Base-by-base conservation (phyloP, 1,139 yeast species). In the Pichia sp. region DNA sequence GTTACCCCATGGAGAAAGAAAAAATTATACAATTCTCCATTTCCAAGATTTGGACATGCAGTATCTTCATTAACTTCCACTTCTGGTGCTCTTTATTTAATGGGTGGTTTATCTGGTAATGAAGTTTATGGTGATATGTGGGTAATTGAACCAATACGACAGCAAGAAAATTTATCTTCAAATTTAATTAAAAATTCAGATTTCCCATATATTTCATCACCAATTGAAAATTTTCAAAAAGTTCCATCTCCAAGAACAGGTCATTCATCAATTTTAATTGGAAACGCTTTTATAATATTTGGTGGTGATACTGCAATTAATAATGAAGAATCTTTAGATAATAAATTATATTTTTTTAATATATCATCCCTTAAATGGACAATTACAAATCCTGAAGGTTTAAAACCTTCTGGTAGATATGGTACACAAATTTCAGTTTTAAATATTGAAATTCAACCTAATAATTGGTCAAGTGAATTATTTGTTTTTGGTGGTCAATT, bases 221-320 rank as follows among this genome's bases (percentile, higher is more conserved):
- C 80, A 47, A 76, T 92, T 34, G 92, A 83, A 51, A 74, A 80
- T 39, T 73, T 77, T 35, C 86, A 82, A 45, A 76, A 80, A 28
- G 81, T 88, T 31, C 97, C 97, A 2, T 92, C 96, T 26, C 97
- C 98, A 32, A 80, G 98, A 59, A 97, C 92, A 5, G 97, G 98
- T 1, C 99, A 94, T 66, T 88, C 97, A 1, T 78, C 95, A 3
- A 86, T 92, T 28, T 74, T 92, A 35, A 84, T 95, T 55, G 98
- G 98, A 11, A 92, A 90, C 63, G 98, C 98, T 0, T 92, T 85
- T 61, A 89, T 92, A 44, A 81, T 92, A 28, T 92, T 87, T 68
- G 98, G 97, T 42, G 99, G 99, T 59, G 98, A 92, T 63, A 92
- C 97, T 1, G 86, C 82, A 46, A 86, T 92, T 34, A 89, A 86